Evolutionary conservation across 495 filamentous ascomycete genomes (phyloP).

Genomic region (Xylaria cubensis): DNA sequence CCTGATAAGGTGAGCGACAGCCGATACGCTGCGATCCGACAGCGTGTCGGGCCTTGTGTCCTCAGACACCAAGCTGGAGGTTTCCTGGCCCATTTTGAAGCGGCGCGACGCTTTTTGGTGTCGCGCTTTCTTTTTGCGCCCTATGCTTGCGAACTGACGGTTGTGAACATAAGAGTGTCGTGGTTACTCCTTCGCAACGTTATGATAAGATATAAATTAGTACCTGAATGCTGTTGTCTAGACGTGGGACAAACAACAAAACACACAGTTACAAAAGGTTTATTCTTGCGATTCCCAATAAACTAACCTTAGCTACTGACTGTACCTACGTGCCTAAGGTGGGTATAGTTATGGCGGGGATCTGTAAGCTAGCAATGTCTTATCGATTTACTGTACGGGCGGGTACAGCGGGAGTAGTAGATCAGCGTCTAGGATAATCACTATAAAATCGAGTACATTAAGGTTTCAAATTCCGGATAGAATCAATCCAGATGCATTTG

Average conservation of each 20-base stretch:
- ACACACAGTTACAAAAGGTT: not conserved
- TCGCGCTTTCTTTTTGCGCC: conserved; percentile 38
- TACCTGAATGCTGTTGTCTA: not conserved
- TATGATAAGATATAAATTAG: not conserved
- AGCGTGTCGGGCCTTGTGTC: conserved; percentile 64
- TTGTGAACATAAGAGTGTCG: not conserved
- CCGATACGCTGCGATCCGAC: conserved; percentile 68
- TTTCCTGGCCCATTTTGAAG: conserved; percentile 54
- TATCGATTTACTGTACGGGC: too few species aligned
- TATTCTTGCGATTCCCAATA: not conserved
- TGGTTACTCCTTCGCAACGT: not conserved
- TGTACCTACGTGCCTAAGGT: too few species aligned
- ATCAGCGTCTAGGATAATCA: not conserved
- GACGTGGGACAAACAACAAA: not conserved
- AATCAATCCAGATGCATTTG: not conserved
- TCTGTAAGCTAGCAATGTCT: too few species aligned
- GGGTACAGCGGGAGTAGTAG: too few species aligned
- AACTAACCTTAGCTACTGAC: too few species aligned
- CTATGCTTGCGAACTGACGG: conserved; percentile 31
- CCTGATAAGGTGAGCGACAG: conserved; percentile 77
- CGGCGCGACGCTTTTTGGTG: conserved; percentile 42
- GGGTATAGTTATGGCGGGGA: too few species aligned
- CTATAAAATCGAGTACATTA: not conserved
- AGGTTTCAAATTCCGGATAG: not conserved
- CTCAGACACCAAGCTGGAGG: conserved; percentile 37